Base-by-base conservation (phyloP, 2,329 filamentous ascomycete genomes). In the Byssoonygena ceratinophila region DNA sequence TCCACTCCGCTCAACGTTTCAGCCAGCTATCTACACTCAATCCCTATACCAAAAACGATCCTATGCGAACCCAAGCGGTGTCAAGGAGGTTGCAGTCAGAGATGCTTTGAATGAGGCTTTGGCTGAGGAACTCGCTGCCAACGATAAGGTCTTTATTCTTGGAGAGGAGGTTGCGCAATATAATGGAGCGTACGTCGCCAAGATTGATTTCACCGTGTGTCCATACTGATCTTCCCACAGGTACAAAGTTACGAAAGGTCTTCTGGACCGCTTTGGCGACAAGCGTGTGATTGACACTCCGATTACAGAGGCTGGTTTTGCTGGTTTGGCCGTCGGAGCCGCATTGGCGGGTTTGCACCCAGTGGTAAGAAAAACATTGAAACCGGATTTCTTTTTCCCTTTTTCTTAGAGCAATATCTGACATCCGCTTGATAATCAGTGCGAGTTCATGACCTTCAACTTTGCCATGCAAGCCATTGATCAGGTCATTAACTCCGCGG, bases 391-490 rank as follows among this genome's bases (percentile, higher is more conserved):
- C 16, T 14, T 14, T 1, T 22, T 7, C 12, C 40, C 16, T 5
- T 32, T 18, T 37, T 20, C 32, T 23, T 4, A 5, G 20, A 41
- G 14, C 27, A 12, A 4, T 5, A 14, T 39, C 39, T 27, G 12
- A 46, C 41, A 8, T 22, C 7, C 20, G 27, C 14, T 20, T 5
- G 40, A 31, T 37, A 16, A 40, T 43, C 58, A 92, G 87, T 92
- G 86, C 81, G 92, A 98, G 77, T 98, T 98, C 80, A 98, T 98
- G 92, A 98, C 92, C 66, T 97, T 95, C 83, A 98, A 98, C 82
- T 97, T 97, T 70, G 91, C 92, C 72, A 98, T 98, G 92, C 92
- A 98, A 77, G 88, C 92, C 69, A 98, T 98, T 73, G 92, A 98
- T 72, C 92, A 98, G 73, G 87, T 98, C 69, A 90, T 98, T 82